Base-by-base conservation (phyloP, 2,329 filamentous ascomycete genomes). In the Hypoxylon sp. region DNA sequence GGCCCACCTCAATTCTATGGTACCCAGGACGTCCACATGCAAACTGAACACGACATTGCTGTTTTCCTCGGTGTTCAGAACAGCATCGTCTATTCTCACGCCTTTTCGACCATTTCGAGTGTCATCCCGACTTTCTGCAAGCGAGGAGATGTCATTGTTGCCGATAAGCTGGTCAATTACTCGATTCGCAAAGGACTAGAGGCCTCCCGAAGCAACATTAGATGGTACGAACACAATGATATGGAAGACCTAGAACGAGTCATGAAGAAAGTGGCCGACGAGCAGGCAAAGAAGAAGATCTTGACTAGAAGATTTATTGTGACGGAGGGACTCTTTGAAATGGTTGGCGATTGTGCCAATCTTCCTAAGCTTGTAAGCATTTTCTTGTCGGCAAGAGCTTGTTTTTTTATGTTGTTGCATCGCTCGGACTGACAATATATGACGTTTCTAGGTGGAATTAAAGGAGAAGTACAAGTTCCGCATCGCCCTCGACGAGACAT, bases 391-490 rank as follows among this genome's bases (percentile, higher is more conserved):
- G 37, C 14, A 41, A 34, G 3, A 23, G 21, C 47, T 5, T 8
- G 11, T 48, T 12, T 11, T 12, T 7, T n/a, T n/a, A n/a, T n/a
- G n/a, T n/a, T n/a, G 23, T 14, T n/a, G 25, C 19, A 47, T 27
- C 12, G 9, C 34, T 47, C 27, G 25, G 25, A 47, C 9, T 61
- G 64, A 43, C 68, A 66, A 58, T 67, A 54, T 11, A 14, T 29
- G 21, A 6, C 11, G 16, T 51, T 14, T 50, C 3, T 70, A 93
- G 91, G 85, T 98, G 69, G 95, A 97, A 77, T 85, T 99, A 72
- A 97, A 97, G 81, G 89, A 94, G 72, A 92, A 91, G 78, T 97
- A 98, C 87, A 99, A 97, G 82, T 99, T 98, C 83, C 93, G 96
- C 74, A 88, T 99, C 61, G 97, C 98, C 70, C 89, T 99, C 37